Percentiles rank a stretch among this genome's conserved stretches.
Evolutionary conservation across 495 filamentous ascomycete genomes (phyloP).

Genomic region (Aspergillus sclerotiicarbonarius): DNA sequence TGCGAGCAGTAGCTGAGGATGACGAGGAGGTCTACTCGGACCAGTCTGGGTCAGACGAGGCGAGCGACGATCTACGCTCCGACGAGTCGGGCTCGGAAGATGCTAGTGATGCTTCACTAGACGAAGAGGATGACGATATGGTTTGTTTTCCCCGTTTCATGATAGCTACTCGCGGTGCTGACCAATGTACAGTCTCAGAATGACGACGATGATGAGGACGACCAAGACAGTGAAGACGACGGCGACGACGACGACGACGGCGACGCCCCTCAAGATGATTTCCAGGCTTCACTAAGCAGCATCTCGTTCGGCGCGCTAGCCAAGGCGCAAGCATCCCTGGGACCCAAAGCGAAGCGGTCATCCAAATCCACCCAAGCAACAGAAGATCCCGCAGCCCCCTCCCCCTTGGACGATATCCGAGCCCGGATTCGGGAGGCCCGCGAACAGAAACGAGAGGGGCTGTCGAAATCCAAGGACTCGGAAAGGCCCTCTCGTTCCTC

Average conservation of each 20-base stretch:
- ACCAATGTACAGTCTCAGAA: conserved; percentile 5
- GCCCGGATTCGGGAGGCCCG: conserved; percentile 43
- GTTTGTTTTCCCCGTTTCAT: neutral
- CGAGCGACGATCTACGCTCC: conserved; percentile 20
- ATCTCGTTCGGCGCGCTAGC: conserved; percentile 87
- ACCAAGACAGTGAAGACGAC: conserved; percentile 18
- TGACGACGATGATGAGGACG: conserved; percentile 21
- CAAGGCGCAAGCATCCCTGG: conserved; percentile 73
- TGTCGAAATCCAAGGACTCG: conserved; percentile 35
- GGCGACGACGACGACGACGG: conserved; percentile 17
- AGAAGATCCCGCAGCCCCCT: conserved; percentile 18
- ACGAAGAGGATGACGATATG: conserved; percentile 15
- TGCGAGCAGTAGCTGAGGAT: conserved; percentile 56
- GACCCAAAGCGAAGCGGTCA: conserved; percentile 37
- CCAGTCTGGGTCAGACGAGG: conserved; percentile 25
- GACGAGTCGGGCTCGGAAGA: conserved; percentile 31
- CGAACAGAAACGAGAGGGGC: conserved; percentile 36
- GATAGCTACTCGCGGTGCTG: neutral
- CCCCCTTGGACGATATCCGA: conserved; percentile 39
- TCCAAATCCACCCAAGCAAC: conserved; percentile 11
- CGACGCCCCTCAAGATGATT: conserved; percentile 37
- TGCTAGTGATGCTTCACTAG: conserved; percentile 7
- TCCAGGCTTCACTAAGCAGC: conserved; percentile 40
- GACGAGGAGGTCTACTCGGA: conserved; percentile 48
- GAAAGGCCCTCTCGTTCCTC: conserved; percentile 53